phyloP scores from a whole-genome alignment of 106 monocot genomes.

The Apostasia ramifera region DNA sequence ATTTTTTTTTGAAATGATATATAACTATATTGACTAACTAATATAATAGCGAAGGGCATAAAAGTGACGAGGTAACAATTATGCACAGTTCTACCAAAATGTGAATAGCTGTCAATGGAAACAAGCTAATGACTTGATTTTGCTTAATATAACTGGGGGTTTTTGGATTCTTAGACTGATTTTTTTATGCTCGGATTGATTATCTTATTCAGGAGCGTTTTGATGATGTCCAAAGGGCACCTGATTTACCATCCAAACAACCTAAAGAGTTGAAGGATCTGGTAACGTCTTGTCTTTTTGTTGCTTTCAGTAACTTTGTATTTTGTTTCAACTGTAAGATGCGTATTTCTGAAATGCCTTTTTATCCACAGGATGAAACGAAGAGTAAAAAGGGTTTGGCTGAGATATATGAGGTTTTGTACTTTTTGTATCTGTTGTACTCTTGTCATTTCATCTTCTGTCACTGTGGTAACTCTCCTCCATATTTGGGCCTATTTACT shows the following conservation, averaged over 20 bases:
- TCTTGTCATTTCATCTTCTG: background rate
- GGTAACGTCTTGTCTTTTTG: slow-evolving; percentile 26
- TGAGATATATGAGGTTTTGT: slow-evolving; percentile 86
- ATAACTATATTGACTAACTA: too few species aligned
- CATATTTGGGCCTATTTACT: background rate
- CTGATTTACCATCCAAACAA: slow-evolving; percentile 51
- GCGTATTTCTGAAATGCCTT: slow-evolving; percentile 6
- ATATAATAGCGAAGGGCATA: too few species aligned
- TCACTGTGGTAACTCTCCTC: too few species aligned
- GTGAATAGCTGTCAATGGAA: too few species aligned
- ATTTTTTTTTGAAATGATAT: too few species aligned
- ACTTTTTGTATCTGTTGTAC: background rate
- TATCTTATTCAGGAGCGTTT: slow-evolving; percentile 44
- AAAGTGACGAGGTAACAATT: too few species aligned
- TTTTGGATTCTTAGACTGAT: too few species aligned
- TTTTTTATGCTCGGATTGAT: background rate
- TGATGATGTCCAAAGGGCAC: slow-evolving; percentile 85
- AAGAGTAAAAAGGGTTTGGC: slow-evolving; percentile 95
- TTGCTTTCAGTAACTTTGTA: background rate
- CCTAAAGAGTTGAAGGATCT: slow-evolving; percentile 69
- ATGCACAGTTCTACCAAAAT: too few species aligned
- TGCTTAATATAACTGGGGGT: too few species aligned
- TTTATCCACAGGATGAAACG: slow-evolving; percentile 70
- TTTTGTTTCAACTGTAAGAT: background rate
- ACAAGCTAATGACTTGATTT: too few species aligned